phyloP scores from a whole-genome alignment of 331 rosid genomes.

The Spiraea crenata region DNA sequence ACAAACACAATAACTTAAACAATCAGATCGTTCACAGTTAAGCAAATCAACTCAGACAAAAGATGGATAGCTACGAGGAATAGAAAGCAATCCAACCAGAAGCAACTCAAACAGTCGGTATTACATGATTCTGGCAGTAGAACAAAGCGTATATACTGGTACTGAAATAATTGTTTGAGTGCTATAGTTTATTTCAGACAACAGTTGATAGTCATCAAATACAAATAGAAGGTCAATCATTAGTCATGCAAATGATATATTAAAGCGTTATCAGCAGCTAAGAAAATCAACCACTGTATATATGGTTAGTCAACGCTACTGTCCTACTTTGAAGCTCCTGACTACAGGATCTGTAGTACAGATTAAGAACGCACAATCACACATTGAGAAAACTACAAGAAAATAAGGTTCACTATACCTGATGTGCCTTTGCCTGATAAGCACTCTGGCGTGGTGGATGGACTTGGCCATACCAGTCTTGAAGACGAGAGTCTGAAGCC shows the following conservation, averaged over 20 bases:
- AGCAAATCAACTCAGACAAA: too few relatives aligned
- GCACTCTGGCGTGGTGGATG: slow-evolving; percentile 44
- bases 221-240: not conserved
- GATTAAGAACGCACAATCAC: not conserved
- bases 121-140: too few relatives aligned
- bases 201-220: not conserved
- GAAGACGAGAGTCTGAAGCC: slow-evolving; percentile 41
- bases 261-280: not conserved
- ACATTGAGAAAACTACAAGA: not conserved
- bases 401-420: slow-evolving; percentile 17
- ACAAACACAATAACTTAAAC: too few relatives aligned
- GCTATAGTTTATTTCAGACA: too few relatives aligned
- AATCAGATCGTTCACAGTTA: too few relatives aligned
- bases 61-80: too few relatives aligned
- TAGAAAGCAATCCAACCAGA: too few relatives aligned
- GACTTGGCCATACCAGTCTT: slow-evolving; percentile 43
- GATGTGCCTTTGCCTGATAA: slow-evolving; percentile 44
- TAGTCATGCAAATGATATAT: not conserved
- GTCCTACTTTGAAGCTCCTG: not conserved
- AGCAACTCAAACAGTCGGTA: too few relatives aligned
- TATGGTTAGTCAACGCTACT: not conserved
- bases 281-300: not conserved
- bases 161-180: too few relatives aligned
- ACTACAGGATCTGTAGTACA: too few relatives aligned
- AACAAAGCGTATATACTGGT: too few relatives aligned